These are phyloP conservation scores for Beauveria caledonica DNA, from an alignment of 2,329 filamentous ascomycete species.

Conservation along the genomic window DNA sequence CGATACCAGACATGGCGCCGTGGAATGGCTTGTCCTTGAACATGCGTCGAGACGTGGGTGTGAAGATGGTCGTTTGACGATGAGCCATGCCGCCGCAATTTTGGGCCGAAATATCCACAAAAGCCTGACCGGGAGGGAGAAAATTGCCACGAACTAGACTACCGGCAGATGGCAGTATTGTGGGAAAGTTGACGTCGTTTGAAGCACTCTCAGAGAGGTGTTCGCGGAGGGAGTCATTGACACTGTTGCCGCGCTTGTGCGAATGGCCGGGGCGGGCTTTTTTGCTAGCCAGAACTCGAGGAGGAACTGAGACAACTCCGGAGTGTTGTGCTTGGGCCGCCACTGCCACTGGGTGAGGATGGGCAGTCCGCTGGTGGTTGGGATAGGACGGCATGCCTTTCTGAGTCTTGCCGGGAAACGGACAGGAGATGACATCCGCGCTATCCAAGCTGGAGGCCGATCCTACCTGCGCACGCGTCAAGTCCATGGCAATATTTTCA, in stretches of 20 bases:
- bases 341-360: constrained; percentile 35
- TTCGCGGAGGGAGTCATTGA: constrained; percentile 76
- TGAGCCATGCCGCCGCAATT: constrained; percentile 36
- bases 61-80: constrained; percentile 47
- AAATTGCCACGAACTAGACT: constrained; percentile 82
- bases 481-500: constrained; percentile 24
- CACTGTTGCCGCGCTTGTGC: constrained; percentile 81
- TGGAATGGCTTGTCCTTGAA: constrained; percentile 41
- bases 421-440: constrained; percentile 55
- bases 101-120: constrained; percentile 59
- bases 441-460: constrained; percentile 53
- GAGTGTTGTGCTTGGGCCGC: constrained; percentile 30
- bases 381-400: constrained; percentile 31
- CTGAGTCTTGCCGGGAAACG: constrained; percentile 47
- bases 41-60: constrained; percentile 28
- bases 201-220: constrained; percentile 45
- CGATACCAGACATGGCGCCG: constrained; percentile 58
- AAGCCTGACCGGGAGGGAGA: constrained; percentile 73
- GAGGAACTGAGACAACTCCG: constrained; percentile 49
- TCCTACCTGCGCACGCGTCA: constrained; percentile 17
- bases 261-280: constrained; percentile 46
- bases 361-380: constrained; percentile 40
- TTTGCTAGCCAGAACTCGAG: constrained; percentile 50
- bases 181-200: constrained; percentile 49
- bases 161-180: constrained; percentile 63